These are phyloP conservation scores for Colletotrichum sp. DNA, from an alignment of 2,329 filamentous ascomycete species.

Conservation along the genomic window DNA sequence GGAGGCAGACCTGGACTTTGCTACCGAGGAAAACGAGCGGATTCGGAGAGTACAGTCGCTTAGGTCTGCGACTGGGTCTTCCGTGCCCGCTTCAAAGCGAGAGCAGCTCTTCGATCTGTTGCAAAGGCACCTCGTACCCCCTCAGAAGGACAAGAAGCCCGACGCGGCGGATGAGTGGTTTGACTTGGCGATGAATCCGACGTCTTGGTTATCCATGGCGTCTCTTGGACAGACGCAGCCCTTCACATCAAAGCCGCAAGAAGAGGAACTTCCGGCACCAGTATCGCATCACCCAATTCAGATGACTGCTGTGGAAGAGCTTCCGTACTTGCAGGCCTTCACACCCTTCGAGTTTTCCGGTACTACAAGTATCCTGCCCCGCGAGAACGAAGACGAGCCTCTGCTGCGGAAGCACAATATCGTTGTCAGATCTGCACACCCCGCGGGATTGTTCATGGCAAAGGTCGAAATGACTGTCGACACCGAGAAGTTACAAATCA, in stretches of 20 bases:
- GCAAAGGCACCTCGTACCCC: constrained; percentile 44
- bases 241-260: constrained; percentile 26
- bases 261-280: constrained; percentile 42
- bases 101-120: constrained; percentile 46
- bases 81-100: constrained; percentile 35
- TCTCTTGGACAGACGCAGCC: constrained; percentile 34
- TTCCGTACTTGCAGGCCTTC: constrained; percentile 75
- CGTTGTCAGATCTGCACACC: constrained; percentile 48
- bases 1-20: constrained; percentile 61
- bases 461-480: constrained; percentile 64
- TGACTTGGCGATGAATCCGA: constrained; percentile 54
- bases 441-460: constrained; percentile 62
- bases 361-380: constrained; percentile 50
- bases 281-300: constrained; percentile 70
- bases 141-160: constrained; percentile 32
- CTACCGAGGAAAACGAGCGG: constrained; percentile 63
- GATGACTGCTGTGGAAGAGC: constrained; percentile 67
- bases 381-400: constrained; percentile 28
- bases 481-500: constrained; percentile 54
- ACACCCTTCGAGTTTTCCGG: constrained; percentile 70
- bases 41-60: constrained; percentile 47
- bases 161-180: constrained; percentile 47
- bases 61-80: constrained; percentile 31
- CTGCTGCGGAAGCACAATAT: constrained; percentile 62
- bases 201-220: constrained; percentile 57